Evolutionary conservation across 441 rosid genomes (phyloP).

Genomic region (Aleurites moluccanus): DNA sequence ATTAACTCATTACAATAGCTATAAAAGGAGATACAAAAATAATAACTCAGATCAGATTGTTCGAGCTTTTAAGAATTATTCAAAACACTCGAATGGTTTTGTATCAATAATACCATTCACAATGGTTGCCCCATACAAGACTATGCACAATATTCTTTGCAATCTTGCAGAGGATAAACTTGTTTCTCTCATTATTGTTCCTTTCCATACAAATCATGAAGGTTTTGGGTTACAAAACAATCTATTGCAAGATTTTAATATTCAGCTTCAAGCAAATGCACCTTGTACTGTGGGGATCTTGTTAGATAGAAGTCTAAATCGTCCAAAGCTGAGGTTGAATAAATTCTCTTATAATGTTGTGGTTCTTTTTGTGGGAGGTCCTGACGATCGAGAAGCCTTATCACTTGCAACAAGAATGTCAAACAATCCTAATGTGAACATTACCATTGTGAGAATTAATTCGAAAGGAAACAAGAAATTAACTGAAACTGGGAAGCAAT

Average conservation of each 20-base stretch:
- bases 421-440: slow-evolving; percentile 16
- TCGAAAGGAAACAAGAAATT: not conserved
- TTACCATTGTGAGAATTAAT: slow-evolving; percentile 19
- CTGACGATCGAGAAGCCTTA: slow-evolving; percentile 42
- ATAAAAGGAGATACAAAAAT: not conserved
- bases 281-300: slow-evolving; percentile 35
- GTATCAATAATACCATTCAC: slow-evolving; percentile 20
- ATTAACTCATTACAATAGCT: slow-evolving; percentile 20
- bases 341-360: not conserved
- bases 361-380: slow-evolving; percentile 35
- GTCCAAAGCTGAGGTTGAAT: not conserved
- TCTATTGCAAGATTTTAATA: not conserved
- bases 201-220: slow-evolving; percentile 17
- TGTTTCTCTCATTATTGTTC: slow-evolving; percentile 29
- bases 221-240: not conserved
- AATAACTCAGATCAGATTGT: not conserved
- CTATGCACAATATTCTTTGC: slow-evolving; percentile 36
- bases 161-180: slow-evolving; percentile 24
- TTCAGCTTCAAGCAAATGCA: slow-evolving; percentile 15
- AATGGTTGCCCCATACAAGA: slow-evolving; percentile 30
- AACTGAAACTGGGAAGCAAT: slow-evolving; percentile 14
- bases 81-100: not conserved
- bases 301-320: slow-evolving; percentile 18
- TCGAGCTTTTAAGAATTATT: slow-evolving; percentile 27
- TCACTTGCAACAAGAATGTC: slow-evolving; percentile 32